A percentile compares a stretch with the other conserved stretches of the same genome.
These are phyloP conservation scores for Ceratocystis harringtonii DNA, from an alignment of 2,329 filamentous ascomycete genomes.

Conservation along the genomic window DNA sequence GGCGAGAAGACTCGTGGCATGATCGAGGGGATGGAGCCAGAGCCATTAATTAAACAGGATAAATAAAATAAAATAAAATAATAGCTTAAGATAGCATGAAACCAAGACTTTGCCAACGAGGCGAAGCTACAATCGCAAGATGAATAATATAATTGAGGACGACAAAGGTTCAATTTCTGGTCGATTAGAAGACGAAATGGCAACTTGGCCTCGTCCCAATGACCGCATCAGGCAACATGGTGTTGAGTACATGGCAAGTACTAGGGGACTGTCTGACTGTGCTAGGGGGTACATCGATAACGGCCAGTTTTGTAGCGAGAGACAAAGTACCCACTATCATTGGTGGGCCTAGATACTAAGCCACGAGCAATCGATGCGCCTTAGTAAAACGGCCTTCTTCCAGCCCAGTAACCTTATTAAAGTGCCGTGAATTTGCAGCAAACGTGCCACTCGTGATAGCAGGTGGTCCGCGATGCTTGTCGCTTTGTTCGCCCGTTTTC, in stretches of 20 bases:
- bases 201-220: background rate
- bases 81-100: background rate
- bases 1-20: slow-evolving; percentile 13
- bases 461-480: background rate
- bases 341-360: background rate
- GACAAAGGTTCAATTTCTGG: background rate
- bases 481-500: background rate
- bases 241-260: background rate
- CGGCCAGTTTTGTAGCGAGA: background rate
- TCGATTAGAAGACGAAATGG: background rate
- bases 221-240: background rate
- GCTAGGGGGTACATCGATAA: background rate
- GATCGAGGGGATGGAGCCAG: background rate
- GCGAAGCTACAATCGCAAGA: background rate
- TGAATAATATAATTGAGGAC: background rate
- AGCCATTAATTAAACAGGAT: background rate
- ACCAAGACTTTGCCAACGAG: background rate
- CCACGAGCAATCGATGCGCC: background rate
- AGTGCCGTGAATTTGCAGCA: too few species aligned
- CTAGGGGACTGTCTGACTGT: background rate
- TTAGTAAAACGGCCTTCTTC: background rate
- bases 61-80: background rate
- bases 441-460: background rate
- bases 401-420: too few species aligned
- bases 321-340: background rate